Conservation (phyloP, 2,329 filamentous ascomycete species). For the Diplocarpon mali region DNA sequence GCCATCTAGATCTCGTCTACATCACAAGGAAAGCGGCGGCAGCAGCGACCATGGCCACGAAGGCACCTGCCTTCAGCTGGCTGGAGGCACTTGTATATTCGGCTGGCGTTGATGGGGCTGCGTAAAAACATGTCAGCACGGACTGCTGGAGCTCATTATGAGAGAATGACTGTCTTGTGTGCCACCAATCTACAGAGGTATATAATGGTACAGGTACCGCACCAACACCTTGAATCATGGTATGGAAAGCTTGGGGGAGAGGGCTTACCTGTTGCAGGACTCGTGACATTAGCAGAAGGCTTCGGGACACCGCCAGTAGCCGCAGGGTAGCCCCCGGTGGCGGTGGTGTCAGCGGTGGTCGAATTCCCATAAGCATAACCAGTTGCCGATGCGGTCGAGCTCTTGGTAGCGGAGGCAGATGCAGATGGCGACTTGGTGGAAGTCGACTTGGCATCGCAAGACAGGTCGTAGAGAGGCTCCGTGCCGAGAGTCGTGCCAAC, state of each 20-base stretch:
- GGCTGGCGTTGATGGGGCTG: neutral
- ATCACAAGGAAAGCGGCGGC: slow-evolving; percentile 1
- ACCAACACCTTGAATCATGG: no score
- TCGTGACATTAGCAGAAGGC: no score
- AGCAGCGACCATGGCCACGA: neutral
- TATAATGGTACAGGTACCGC: no score
- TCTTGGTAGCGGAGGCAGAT: neutral
- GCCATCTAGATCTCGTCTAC: neutral
- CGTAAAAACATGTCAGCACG: neutral
- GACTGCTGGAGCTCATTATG: neutral
- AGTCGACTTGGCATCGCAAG: neutral
- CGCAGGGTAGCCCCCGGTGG: neutral
- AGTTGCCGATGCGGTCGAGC: neutral
- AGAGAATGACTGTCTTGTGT: no score
- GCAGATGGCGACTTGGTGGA: neutral
- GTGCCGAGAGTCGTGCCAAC: slow-evolving; percentile 2
- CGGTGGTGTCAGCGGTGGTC: neutral
- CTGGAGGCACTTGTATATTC: neutral
- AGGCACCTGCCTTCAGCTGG: neutral
- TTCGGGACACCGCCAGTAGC: no score
- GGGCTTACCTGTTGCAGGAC: no score
- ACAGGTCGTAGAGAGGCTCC: slow-evolving; percentile 2
- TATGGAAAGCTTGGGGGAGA: no score
- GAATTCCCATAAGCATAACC: neutral
- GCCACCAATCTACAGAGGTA: no score